Percentiles rank a stretch among this genome's conserved stretches.
phyloP scores from a whole-genome alignment of 192 early-diverging fungal genomes.

The Lobulomyces angularis region DNA sequence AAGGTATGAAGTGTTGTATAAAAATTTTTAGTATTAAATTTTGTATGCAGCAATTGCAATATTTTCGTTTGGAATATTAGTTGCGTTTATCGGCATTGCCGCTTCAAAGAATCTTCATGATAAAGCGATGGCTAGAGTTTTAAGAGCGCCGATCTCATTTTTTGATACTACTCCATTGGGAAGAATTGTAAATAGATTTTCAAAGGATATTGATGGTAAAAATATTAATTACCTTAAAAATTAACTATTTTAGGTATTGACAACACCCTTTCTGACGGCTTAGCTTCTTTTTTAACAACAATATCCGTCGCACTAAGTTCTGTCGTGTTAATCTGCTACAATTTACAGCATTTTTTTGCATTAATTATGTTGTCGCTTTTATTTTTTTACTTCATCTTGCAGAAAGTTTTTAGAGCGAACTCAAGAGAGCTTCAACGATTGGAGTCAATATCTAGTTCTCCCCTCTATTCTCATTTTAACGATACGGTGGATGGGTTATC shows the following conservation, averaged over 20 bases:
- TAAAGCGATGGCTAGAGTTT: conserved; percentile 5
- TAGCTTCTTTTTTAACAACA: conserved; percentile 52
- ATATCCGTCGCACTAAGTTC: conserved; percentile 41
- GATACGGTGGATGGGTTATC: conserved; percentile 68
- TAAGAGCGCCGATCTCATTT: conserved; percentile 13
- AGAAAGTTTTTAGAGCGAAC: conserved; percentile 61
- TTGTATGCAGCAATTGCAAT: no score
- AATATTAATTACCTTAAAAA: no score
- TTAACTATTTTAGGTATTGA: no score
- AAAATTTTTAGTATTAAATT: no score
- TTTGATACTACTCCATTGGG: conserved; percentile 25
- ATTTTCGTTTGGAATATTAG: no score
- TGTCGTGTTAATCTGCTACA: conserved; percentile 52
- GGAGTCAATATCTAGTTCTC: conserved; percentile 68
- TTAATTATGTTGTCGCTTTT: conserved; percentile 60
- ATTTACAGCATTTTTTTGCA: conserved; percentile 55
- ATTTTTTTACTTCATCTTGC: conserved; percentile 59
- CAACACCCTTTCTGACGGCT: conserved; percentile 49
- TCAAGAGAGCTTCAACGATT: conserved; percentile 84
- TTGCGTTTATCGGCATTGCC: no score
- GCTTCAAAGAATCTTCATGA: conserved; percentile 10
- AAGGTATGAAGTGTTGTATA: no score
- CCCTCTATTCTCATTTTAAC: conserved; percentile 70
- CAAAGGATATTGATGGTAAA: conserved; percentile 5
- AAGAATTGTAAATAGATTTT: conserved; percentile 15